Conservation (phyloP, 805 yeast genomes). For the Kodamaea leandrae region DNA sequence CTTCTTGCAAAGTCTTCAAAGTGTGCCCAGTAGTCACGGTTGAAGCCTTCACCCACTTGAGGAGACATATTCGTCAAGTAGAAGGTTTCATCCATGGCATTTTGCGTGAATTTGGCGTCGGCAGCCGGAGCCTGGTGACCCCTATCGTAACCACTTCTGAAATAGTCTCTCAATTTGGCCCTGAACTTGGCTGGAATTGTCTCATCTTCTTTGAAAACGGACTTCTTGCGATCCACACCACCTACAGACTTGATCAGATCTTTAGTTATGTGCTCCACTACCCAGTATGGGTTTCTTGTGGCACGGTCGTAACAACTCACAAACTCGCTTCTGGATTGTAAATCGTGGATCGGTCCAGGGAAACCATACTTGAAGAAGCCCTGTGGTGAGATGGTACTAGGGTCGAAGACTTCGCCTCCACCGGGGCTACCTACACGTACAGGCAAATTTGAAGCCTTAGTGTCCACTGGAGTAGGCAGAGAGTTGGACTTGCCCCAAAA, state of each 20-base stretch:
- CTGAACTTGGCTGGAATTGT: slow-evolving; percentile 72
- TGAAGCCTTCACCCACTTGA: slow-evolving; percentile 96
- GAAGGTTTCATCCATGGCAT: slow-evolving; percentile 95
- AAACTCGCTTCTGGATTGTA: slow-evolving; percentile 70
- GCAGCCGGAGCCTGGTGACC: slow-evolving; percentile 99
- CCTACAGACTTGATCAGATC: slow-evolving; percentile 54
- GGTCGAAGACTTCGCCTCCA: slow-evolving; percentile 20
- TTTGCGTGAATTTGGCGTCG: slow-evolving; percentile 85
- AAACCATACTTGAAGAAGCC: slow-evolving; percentile 89
- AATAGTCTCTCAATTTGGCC: slow-evolving; percentile 77
- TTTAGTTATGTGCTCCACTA: slow-evolving; percentile 84
- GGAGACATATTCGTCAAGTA: slow-evolving; percentile 89
- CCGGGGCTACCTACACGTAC: slow-evolving; percentile 6
- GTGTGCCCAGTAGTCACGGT: slow-evolving; percentile 96
- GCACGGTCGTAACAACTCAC: slow-evolving; percentile 83
- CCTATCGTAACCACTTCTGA: slow-evolving; percentile 92
- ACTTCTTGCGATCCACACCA: slow-evolving; percentile 72
- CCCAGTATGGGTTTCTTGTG: slow-evolving; percentile 83
- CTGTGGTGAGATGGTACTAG: slow-evolving; percentile 58
- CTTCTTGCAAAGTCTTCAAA: slow-evolving; percentile 85
- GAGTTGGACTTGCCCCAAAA: slow-evolving; percentile 38
- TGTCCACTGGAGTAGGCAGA: slow-evolving; percentile 15
- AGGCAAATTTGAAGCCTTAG: slow-evolving; percentile 10
- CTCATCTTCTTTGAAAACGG: slow-evolving; percentile 87
- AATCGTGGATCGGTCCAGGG: slow-evolving; percentile 92